A percentile compares a stretch with the other conserved stretches of the same genome.
Conservation (phyloP, 129 eudicot species). For the Pulicaria dysenterica region DNA sequence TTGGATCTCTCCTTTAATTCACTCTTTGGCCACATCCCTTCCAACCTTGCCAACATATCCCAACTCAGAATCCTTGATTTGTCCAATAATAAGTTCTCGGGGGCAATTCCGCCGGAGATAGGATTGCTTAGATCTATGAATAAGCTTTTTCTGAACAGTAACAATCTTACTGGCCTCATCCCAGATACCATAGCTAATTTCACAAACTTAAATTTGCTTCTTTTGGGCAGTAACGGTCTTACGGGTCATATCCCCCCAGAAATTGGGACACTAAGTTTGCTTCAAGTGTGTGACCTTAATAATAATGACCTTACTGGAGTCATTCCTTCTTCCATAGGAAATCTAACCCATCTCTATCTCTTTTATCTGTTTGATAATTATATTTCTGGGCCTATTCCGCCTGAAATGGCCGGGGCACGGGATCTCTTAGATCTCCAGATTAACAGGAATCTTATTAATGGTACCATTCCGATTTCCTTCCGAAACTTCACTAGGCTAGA, state of each 20-base stretch:
- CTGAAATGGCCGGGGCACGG: slow-evolving; percentile 6
- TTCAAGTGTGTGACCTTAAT: slow-evolving; percentile 15
- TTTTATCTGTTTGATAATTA: slow-evolving; percentile 22
- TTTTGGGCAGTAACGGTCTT: background rate
- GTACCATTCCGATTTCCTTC: slow-evolving; percentile 24
- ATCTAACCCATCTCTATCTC: background rate
- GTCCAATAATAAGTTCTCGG: slow-evolving; percentile 23
- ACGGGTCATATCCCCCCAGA: slow-evolving; percentile 25
- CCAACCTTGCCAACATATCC: slow-evolving; percentile 22
- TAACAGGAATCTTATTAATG: background rate
- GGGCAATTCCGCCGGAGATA: slow-evolving; percentile 35
- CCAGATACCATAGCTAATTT: slow-evolving; percentile 26
- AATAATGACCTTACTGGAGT: slow-evolving; percentile 27
- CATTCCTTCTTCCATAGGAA: slow-evolving; percentile 30
- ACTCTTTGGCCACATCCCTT: slow-evolving; percentile 37
- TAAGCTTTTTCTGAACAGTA: background rate
- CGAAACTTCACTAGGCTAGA: slow-evolving; percentile 2
- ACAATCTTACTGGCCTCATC: slow-evolving; percentile 22
- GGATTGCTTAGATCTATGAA: slow-evolving; percentile 4
- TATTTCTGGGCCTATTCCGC: slow-evolving; percentile 23
- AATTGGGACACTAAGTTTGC: background rate
- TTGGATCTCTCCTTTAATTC: slow-evolving; percentile 29
- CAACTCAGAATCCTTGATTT: slow-evolving; percentile 20
- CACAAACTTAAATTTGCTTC: slow-evolving; percentile 3
- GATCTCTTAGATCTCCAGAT: slow-evolving; percentile 11